Base-by-base conservation (phyloP, 352 stramenopile species). In the Phytophthora sojae region DNA sequence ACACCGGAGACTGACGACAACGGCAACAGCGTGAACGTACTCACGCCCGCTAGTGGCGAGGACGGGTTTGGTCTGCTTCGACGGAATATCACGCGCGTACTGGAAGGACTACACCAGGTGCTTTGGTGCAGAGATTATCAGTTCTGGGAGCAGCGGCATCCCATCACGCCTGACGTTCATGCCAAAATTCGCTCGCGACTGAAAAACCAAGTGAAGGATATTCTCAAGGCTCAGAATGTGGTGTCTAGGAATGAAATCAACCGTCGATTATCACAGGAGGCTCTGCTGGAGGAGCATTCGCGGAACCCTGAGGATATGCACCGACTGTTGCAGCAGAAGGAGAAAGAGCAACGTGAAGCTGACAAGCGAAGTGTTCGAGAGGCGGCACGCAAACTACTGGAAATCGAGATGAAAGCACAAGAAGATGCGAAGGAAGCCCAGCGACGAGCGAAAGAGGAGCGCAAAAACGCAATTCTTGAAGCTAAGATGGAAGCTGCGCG, bases 91-190 rank as follows among this genome's bases (percentile, higher is more conserved):
- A 89, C 79, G n/a, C 80, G 86, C 11, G 72, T 92, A 2, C 53
- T 96, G 8, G 89, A 96, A 80, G 89, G 89, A 21, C 68, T 92
- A 9, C 81, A 83, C 37, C 80, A 81, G 44, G 87, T 93, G 17
- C 47, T 92, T 0, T 73, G 73, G 26, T 96, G 89, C 58, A 75
- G 29, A 25, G 85, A 92, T 55, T 96, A 96, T 67, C 84, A 92
- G 44, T 93, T 96, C n/a, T 96, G 87, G 89, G 87, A 96, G 71
- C 82, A 93, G 57, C 82, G 87, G 3, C 84, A 96, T 68, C 68
- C 82, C 6, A 81, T 93, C 12, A 82, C 79, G 26, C 71, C 81
- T 8, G 81, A 92, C 14, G 74, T 84, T 3, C 85, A 93, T 63
- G 61, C 79, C 2, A 93, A 92, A 42, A 61, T 92, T 51, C 85